These are phyloP conservation scores for Naganishia randhawae DNA, from an alignment of 768 basidiomycete species.

Conservation along the genomic window DNA sequence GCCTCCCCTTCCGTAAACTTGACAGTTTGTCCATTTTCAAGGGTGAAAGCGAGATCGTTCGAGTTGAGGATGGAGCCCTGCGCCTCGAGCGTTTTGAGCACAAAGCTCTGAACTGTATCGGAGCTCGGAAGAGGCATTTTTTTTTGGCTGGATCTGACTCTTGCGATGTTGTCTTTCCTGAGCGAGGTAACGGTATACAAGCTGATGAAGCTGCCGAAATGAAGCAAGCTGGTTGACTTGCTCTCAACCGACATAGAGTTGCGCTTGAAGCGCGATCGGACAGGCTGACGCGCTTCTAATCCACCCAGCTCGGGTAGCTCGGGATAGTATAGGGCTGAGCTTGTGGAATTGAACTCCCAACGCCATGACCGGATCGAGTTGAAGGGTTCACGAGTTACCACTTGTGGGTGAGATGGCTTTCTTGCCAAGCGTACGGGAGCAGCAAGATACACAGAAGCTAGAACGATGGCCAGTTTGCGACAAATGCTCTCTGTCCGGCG, in stretches of 20 bases:
- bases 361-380: no score
- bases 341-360: no score
- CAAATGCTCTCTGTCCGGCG: no score
- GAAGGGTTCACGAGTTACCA: no score
- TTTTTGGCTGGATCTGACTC: no score
- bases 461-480: no score
- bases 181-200: neutral
- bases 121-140: slow-evolving; percentile 20
- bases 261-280: neutral
- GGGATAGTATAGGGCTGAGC: no score
- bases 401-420: no score
- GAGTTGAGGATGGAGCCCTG: slow-evolving; percentile 50
- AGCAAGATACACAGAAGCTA: no score
- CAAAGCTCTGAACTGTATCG: slow-evolving; percentile 63
- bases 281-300: neutral
- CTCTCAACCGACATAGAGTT: neutral
- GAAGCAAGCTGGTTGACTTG: slow-evolving; percentile 1
- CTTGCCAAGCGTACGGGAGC: no score
- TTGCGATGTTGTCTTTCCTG: neutral
- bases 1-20: slow-evolving; percentile 38
- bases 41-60: slow-evolving; percentile 37
- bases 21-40: slow-evolving; percentile 30
- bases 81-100: slow-evolving; percentile 68
- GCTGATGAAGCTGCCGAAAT: neutral
- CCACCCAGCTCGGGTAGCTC: no score